Conservation (phyloP, 108 stramenopile species). For the Cyclotella baltica region DNA sequence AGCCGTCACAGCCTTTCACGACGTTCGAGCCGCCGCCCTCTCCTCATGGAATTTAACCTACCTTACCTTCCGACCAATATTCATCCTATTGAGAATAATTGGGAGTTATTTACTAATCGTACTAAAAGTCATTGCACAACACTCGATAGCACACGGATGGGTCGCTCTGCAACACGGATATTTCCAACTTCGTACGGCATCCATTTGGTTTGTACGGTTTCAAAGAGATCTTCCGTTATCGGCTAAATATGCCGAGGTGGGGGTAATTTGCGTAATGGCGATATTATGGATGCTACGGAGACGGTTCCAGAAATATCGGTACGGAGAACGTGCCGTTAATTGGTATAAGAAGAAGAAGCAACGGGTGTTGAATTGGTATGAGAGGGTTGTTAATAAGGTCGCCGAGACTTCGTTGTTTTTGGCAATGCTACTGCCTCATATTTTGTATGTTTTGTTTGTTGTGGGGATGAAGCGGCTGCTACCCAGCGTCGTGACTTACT, state of each 20-base stretch:
- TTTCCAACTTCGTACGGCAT: constrained; percentile 46
- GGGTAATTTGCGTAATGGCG: constrained; percentile 50
- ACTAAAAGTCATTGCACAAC: constrained; percentile 39
- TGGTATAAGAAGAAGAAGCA: constrained; percentile 61
- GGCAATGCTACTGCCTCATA: constrained; percentile 78
- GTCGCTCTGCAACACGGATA: constrained; percentile 46
- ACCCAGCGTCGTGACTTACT: constrained; percentile 59
- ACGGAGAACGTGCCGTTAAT: constrained; percentile 54
- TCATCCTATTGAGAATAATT: constrained; percentile 57
- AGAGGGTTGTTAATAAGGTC: constrained; percentile 50
- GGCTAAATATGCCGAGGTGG: constrained; percentile 59
- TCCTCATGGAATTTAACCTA: constrained; percentile 54
- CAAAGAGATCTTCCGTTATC: constrained; percentile 51
- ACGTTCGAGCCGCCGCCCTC: constrained; percentile 44
- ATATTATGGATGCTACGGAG: constrained; percentile 61
- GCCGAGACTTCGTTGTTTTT: constrained; percentile 69
- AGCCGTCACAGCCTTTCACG: constrained; percentile 29
- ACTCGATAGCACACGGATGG: constrained; percentile 62
- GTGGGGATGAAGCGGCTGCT: constrained; percentile 47
- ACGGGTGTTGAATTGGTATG: constrained; percentile 39
- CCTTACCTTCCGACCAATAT: constrained; percentile 60
- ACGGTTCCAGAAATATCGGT: constrained; percentile 68
- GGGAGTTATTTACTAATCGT: constrained; percentile 39
- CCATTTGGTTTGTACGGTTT: constrained; percentile 59
- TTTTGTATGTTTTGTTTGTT: constrained; percentile 54